These are phyloP conservation scores for Tripidium arundinaceum DNA, from an alignment of 202 grass and related monocot genomes.

Conservation along the genomic window DNA sequence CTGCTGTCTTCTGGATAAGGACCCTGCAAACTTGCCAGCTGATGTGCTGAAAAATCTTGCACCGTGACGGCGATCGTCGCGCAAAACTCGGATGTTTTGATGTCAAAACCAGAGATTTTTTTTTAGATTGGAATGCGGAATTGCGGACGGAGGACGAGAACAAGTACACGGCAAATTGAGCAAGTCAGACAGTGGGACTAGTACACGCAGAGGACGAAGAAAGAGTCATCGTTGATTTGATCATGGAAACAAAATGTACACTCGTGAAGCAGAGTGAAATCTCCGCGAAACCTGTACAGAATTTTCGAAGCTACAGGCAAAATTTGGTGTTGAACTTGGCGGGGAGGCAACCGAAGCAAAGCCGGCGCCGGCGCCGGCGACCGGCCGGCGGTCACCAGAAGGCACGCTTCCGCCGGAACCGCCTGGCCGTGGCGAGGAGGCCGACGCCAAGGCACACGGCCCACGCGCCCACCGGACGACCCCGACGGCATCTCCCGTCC, in stretches of 20 bases:
- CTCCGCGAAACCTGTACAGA: neutral
- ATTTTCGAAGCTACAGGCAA: neutral
- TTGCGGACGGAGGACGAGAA: neutral
- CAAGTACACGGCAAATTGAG: neutral
- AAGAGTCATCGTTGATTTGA: neutral
- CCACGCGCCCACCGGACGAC: constrained; percentile 52
- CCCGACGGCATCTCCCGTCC: neutral
- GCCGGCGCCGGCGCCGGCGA: neutral
- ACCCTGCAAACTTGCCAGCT: neutral
- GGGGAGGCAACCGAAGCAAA: too few relatives aligned
- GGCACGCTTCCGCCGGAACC: constrained; percentile 15
- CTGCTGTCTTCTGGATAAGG: neutral
- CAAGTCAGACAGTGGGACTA: neutral
- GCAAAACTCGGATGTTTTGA: neutral
- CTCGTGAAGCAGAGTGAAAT: neutral
- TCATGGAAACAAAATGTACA: neutral
- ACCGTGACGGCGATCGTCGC: neutral
- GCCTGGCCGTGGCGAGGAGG: constrained; percentile 37
- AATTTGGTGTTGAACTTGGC: neutral
- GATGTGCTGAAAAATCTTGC: neutral
- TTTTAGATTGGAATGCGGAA: neutral
- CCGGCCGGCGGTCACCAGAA: constrained; percentile 26
- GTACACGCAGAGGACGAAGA: neutral
- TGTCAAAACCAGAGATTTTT: neutral
- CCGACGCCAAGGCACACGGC: constrained; percentile 62